Conservation (phyloP, 2,329 filamentous ascomycete species). For the Neonectria ditissima region DNA sequence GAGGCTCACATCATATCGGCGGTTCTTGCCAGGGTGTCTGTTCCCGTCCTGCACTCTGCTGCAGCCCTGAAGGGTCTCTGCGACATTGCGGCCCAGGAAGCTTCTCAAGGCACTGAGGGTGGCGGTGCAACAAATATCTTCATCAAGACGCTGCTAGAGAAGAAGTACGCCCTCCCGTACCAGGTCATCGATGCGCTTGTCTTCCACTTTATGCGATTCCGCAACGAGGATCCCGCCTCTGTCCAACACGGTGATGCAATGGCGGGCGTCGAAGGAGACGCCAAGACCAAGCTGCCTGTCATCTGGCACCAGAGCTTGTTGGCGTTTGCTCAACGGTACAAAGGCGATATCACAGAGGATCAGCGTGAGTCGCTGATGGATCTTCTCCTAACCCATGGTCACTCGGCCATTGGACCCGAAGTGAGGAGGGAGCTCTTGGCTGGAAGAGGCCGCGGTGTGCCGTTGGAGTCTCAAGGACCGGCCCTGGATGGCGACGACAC, state of each 20-base stretch:
- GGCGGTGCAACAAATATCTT: constrained; percentile 95
- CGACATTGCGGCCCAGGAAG: constrained; percentile 93
- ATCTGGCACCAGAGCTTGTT: constrained; percentile 96
- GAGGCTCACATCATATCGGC: constrained; percentile 93
- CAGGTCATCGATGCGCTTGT: constrained; percentile 95
- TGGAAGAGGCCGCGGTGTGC: constrained; percentile 84
- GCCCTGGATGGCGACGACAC: constrained; percentile 85
- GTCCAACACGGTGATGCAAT: constrained; percentile 66
- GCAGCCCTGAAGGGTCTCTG: constrained; percentile 92
- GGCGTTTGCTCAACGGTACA: constrained; percentile 92
- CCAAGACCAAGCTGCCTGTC: constrained; percentile 79
- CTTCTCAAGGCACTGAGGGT: constrained; percentile 83
- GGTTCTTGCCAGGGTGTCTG: constrained; percentile 84
- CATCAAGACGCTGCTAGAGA: constrained; percentile 91
- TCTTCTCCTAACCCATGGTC: constrained; percentile 84
- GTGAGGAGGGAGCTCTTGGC: constrained; percentile 89
- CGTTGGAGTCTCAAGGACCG: constrained; percentile 66
- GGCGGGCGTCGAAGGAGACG: constrained; percentile 62
- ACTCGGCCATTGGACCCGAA: constrained; percentile 90
- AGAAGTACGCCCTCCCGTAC: constrained; percentile 95
- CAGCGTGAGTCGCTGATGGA: constrained; percentile 92
- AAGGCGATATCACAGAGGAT: constrained; percentile 96
- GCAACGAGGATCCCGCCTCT: constrained; percentile 72
- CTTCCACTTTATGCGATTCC: constrained; percentile 95
- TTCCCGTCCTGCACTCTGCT: constrained; percentile 92